Conservation (phyloP, 192 early-diverging fungal species). For the Paraglomus occultum region DNA sequence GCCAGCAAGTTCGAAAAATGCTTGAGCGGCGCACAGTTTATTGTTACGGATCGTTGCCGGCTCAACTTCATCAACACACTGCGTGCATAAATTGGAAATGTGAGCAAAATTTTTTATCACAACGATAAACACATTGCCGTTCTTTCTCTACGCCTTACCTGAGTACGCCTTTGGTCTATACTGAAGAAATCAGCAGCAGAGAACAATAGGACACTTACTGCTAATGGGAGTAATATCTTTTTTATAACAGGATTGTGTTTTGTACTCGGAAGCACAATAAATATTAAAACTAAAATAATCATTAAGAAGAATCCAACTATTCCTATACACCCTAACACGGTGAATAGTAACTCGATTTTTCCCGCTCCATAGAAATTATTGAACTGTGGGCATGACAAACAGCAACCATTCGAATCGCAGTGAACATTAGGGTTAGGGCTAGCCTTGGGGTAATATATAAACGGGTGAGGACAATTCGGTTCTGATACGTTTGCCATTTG, state of each 20-base stretch:
- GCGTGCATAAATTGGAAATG: too few species aligned
- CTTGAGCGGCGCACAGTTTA: background rate
- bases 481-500: background rate
- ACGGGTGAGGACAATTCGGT: background rate
- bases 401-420: background rate
- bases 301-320: slow-evolving; percentile 20
- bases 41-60: too few species aligned
- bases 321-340: slow-evolving; percentile 2
- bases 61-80: too few species aligned
- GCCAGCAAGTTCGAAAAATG: slow-evolving; percentile 14
- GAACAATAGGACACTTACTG: slow-evolving; percentile 13
- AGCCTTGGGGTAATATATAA: background rate
- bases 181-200: slow-evolving; percentile 9
- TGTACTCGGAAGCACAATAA: slow-evolving; percentile 15
- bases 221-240: slow-evolving; percentile 20
- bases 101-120: too few species aligned
- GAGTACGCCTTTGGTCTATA: background rate
- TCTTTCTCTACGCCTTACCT: background rate
- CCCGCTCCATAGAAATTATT: slow-evolving; percentile 20
- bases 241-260: slow-evolving; percentile 4
- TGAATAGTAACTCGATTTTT: background rate
- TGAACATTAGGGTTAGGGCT: background rate
- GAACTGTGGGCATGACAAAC: slow-evolving; percentile 9
- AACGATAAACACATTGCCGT: too few species aligned
- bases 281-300: background rate